phyloP scores from a whole-genome alignment of 805 yeast species.

The Candida insectalens region DNA sequence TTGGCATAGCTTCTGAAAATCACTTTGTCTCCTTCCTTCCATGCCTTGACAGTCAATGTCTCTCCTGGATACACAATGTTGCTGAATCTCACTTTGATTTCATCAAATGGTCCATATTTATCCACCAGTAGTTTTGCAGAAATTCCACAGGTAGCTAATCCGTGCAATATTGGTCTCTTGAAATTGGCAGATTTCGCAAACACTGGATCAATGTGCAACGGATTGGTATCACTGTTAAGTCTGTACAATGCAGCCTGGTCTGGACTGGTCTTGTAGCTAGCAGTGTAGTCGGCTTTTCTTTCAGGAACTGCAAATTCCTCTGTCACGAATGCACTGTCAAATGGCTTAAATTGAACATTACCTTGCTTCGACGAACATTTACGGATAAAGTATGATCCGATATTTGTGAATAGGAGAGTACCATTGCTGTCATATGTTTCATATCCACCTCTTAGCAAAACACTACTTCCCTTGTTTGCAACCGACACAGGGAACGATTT shows the following conservation, averaged over 20 bases:
- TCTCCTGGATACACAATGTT: conserved; percentile 95
- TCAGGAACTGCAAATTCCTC: conserved; percentile 45
- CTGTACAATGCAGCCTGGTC: conserved; percentile 89
- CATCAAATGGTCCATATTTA: conserved; percentile 71
- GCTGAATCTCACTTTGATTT: conserved; percentile 83
- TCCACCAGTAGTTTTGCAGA: conserved; percentile 68
- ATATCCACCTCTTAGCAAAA: conserved; percentile 64
- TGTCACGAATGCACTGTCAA: conserved; percentile 49
- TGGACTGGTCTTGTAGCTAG: conserved; percentile 43
- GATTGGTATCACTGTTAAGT: conserved; percentile 89
- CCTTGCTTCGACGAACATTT: conserved; percentile 51
- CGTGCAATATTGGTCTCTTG: conserved; percentile 83
- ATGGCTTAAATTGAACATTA: conserved; percentile 32
- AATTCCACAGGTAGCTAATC: conserved; percentile 81
- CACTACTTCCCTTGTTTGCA: conserved; percentile 69
- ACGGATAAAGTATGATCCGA: conserved; percentile 77
- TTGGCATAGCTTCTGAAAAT: conserved; percentile 75
- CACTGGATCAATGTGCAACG: conserved; percentile 87
- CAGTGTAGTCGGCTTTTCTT: conserved; percentile 53
- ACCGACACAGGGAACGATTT: conserved; percentile 61
- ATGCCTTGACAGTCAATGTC: conserved; percentile 66
- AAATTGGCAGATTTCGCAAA: conserved; percentile 86
- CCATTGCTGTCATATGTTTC: conserved; percentile 58
- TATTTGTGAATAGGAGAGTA: conserved; percentile 67
- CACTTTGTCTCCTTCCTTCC: conserved; percentile 67